Base-by-base conservation (phyloP, 2,329 filamentous ascomycete species). In the Teratosphaeria zuluensis region DNA sequence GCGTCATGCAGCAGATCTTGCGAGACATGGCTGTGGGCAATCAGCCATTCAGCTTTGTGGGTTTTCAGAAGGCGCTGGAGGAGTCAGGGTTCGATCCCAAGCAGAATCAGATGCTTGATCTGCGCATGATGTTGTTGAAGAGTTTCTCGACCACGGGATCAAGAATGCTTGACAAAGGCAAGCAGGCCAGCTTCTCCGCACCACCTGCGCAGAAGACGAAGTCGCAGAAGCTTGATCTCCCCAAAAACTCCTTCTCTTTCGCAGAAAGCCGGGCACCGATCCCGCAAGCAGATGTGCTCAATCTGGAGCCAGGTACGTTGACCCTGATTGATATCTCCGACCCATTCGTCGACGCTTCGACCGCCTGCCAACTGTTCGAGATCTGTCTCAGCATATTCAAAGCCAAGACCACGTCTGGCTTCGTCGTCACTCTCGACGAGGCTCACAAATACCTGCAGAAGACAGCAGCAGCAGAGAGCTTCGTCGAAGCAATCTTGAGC, bases 371-470 rank as follows among this genome's bases (percentile, higher is more conserved):
- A 0, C 74, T 92, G 0, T 92, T 92, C 71, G 85, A 87, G 56
- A 86, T 91, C 48, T 87, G 83, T 21, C 75, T 92, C 1, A 78
- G 78, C 1, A 73, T 89, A 0, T 90, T 89, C 66, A 63, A 66
- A 42, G 48, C 54, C 33, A 42, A 61, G 59, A 71, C 78, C 0
- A 62, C 64, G 0, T 63, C 70, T 0, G 70, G 86, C 0, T 79
- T 84, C 4, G 76, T 91, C 42, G 73, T 92, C 14, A 87, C 86
- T 0, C 75, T 92, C 0, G 88, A 92, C 62, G 88, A 92, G 68
- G 89, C 89, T 0, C 89, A 94, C 68, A 91, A 91, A 65, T 90
- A 85, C 68, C 84, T 90, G 80, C 81, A 78, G 12, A 75, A 77
- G 0, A 80, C 80, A 0, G 70, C 77, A 0, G 83, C 85, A 48